A percentile compares a stretch with the other conserved stretches of the same genome.
Evolutionary conservation across 495 filamentous ascomycete genomes (phyloP).

Genomic region (Chlorociboria aeruginascens): DNA sequence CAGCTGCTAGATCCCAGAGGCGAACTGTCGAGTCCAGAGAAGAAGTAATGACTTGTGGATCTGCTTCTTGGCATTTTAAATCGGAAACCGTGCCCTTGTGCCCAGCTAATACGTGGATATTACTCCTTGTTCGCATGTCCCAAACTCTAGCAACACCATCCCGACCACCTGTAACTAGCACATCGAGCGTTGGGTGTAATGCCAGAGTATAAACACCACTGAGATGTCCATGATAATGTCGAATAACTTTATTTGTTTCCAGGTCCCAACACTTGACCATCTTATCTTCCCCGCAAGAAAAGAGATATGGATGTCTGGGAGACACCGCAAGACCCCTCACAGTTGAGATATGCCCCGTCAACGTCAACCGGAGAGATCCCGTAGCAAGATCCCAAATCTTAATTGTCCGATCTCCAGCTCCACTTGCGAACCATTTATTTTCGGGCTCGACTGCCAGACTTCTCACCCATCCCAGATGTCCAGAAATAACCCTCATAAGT

Average conservation of each 20-base stretch:
- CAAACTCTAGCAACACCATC: constrained; percentile 92
- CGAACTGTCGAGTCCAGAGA: constrained; percentile 88
- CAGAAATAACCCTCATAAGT: constrained; percentile 93
- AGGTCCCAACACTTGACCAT: constrained; percentile 99
- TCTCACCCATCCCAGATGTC: constrained; percentile 93
- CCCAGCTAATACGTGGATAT: constrained; percentile 85
- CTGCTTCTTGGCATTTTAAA: constrained; percentile 87
- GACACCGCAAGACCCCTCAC: constrained; percentile 91
- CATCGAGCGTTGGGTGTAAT: constrained; percentile 86
- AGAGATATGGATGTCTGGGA: constrained; percentile 90
- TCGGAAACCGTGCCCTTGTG: constrained; percentile 84
- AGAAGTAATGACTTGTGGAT: constrained; percentile 87
- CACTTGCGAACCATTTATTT: constrained; percentile 97
- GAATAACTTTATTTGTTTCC: constrained; percentile 96
- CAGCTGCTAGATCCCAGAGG: constrained; percentile 92
- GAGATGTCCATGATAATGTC: constrained; percentile 96
- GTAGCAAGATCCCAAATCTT: constrained; percentile 97
- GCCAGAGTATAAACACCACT: constrained; percentile 90
- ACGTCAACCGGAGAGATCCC: constrained; percentile 67
- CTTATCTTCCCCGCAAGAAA: constrained; percentile 97
- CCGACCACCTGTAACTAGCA: constrained; percentile 87
- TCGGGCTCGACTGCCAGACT: constrained; percentile 84
- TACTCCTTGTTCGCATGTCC: constrained; percentile 96
- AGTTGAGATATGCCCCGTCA: constrained; percentile 95
- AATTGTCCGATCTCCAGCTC: constrained; percentile 91